A percentile compares a stretch with the other conserved stretches of the same genome.
phyloP scores from a whole-genome alignment of 2,329 filamentous ascomycete species.

The Colletotrichum gigasporum region DNA sequence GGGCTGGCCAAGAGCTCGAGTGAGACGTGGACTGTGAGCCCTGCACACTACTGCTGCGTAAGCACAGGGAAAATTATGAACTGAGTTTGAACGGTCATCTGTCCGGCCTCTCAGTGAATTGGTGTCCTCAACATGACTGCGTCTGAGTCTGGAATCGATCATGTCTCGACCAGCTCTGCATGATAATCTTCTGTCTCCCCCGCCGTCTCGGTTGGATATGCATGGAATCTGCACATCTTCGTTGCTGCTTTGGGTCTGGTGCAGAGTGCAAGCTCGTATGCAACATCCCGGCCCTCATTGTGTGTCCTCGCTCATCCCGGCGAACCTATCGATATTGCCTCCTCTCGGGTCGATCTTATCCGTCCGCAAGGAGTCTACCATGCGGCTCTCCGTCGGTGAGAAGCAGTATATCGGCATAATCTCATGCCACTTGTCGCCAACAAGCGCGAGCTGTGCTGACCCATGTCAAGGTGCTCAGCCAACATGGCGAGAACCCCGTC shows the following conservation, averaged over 20 bases:
- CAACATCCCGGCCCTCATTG: neutral
- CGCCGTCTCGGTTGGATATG: neutral
- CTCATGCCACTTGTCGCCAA: neutral
- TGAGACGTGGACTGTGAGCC: conserved; percentile 14
- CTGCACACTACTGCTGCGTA: conserved; percentile 1
- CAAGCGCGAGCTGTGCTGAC: neutral
- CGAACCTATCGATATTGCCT: conserved; percentile 2
- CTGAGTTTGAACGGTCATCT: too few relatives aligned
- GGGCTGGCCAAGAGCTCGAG: neutral
- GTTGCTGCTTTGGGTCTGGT: neutral
- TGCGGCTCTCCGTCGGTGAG: conserved; percentile 25
- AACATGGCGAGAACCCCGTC: neutral
- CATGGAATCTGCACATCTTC: neutral
- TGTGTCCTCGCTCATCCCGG: conserved; percentile 1
- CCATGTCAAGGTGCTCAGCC: neutral
- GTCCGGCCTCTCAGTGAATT: too few relatives aligned
- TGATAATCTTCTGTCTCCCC: neutral
- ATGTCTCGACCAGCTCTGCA: neutral
- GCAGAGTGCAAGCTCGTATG: neutral
- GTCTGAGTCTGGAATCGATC: too few relatives aligned
- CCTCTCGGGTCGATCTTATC: conserved; percentile 12
- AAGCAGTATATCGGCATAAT: neutral
- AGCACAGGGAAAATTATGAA: too few relatives aligned
- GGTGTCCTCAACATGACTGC: too few relatives aligned
- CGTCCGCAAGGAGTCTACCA: neutral